These are phyloP conservation scores for Xylaria grammica DNA, from an alignment of 495 filamentous ascomycete species.

Conservation along the genomic window DNA sequence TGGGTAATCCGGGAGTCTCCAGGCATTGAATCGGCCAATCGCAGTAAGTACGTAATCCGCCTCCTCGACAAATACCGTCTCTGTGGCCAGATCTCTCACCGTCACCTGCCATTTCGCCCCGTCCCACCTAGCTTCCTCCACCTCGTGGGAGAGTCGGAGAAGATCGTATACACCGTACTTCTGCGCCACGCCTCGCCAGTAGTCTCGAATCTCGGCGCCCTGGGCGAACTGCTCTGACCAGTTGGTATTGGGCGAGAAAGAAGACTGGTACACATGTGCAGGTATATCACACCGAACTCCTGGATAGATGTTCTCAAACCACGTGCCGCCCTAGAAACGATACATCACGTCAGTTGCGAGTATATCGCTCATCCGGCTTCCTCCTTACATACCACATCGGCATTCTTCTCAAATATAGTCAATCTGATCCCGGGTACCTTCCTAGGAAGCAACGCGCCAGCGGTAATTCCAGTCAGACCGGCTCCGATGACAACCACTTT, in stretches of 20 bases:
- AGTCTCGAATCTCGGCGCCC: slow-evolving; percentile 67
- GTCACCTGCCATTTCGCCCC: slow-evolving; percentile 56
- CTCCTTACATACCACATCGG: slow-evolving; percentile 52
- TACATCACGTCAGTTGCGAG: background rate
- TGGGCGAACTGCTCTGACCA: slow-evolving; percentile 71
- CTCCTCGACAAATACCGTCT: slow-evolving; percentile 39
- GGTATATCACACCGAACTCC: slow-evolving; percentile 75
- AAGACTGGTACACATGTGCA: slow-evolving; percentile 71
- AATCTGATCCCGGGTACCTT: slow-evolving; percentile 62
- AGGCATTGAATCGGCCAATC: slow-evolving; percentile 60
- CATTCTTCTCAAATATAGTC: slow-evolving; percentile 76
- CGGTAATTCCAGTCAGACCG: slow-evolving; percentile 66
- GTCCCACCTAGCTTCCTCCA: slow-evolving; percentile 61
- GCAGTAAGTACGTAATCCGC: slow-evolving; percentile 61
- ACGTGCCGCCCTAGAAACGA: slow-evolving; percentile 62
- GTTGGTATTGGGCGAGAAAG: slow-evolving; percentile 67
- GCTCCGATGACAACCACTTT: slow-evolving; percentile 69
- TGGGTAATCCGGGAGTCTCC: slow-evolving; percentile 61
- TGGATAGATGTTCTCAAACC: slow-evolving; percentile 74
- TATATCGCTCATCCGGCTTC: background rate
- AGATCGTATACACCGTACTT: slow-evolving; percentile 68
- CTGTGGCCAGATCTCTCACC: slow-evolving; percentile 37
- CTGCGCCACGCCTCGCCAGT: slow-evolving; percentile 63
- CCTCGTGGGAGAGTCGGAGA: slow-evolving; percentile 53
- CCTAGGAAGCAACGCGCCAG: slow-evolving; percentile 64